Percentiles rank a stretch among this genome's conserved stretches.
Conservation (phyloP, 495 filamentous ascomycete genomes). For the Podospora appendiculata region DNA sequence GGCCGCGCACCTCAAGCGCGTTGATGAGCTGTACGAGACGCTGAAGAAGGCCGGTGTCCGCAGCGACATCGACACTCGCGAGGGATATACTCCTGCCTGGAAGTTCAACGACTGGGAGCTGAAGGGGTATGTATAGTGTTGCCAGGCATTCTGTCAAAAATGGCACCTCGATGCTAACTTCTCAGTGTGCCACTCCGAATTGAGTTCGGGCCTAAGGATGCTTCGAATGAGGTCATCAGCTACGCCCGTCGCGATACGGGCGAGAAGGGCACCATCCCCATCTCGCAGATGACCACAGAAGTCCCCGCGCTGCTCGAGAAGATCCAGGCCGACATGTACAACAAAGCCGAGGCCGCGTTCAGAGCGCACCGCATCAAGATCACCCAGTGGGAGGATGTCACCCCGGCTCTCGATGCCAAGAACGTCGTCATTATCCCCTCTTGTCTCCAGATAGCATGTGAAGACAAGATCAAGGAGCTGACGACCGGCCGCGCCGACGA, state of each 20-base stretch:
- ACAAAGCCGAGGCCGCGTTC: conserved; percentile 70
- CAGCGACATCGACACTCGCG: conserved; percentile 66
- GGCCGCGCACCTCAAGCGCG: conserved; percentile 58
- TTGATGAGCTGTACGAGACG: conserved; percentile 56
- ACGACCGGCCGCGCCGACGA: conserved; percentile 66
- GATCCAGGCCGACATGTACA: conserved; percentile 82
- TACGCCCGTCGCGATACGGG: conserved; percentile 84
- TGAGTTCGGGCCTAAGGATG: conserved; percentile 92
- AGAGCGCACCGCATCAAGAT: conserved; percentile 69
- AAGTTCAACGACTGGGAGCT: conserved; percentile 99
- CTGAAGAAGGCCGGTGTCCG: conserved; percentile 63
- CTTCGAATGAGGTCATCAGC: conserved; percentile 72
- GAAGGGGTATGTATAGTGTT: conserved; percentile 38
- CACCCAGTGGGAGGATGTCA: conserved; percentile 82
- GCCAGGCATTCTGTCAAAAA: too few species aligned
- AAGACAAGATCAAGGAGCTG: conserved; percentile 88
- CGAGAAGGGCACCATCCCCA: conserved; percentile 64
- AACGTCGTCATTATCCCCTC: conserved; percentile 84
- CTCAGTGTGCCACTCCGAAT: conserved; percentile 74
- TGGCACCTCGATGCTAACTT: too few species aligned
- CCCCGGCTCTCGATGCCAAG: conserved; percentile 80
- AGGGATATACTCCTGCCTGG: conserved; percentile 85
- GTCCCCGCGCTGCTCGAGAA: conserved; percentile 76
- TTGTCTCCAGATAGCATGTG: conserved; percentile 74
- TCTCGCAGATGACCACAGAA: conserved; percentile 59